These are phyloP conservation scores for Schizothecium vesticola DNA, from an alignment of 495 filamentous ascomycete genomes.

Conservation along the genomic window DNA sequence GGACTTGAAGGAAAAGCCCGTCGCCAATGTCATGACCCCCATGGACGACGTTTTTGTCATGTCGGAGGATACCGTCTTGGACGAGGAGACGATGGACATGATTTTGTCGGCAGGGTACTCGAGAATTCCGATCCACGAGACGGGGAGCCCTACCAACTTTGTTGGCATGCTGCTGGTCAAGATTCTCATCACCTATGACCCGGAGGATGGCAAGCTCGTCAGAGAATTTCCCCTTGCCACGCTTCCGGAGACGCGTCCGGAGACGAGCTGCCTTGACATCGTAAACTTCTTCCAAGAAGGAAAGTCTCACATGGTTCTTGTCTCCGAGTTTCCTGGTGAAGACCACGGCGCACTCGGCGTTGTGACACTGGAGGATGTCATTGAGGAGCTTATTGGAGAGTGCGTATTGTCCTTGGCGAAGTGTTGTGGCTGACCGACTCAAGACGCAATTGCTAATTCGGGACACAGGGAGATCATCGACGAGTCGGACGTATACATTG, in stretches of 20 bases:
- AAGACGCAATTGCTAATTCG: constrained; percentile 9
- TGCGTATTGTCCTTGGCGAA: constrained; percentile 42
- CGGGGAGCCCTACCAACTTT: constrained; percentile 79
- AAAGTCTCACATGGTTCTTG: constrained; percentile 97
- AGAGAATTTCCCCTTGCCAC: constrained; percentile 89
- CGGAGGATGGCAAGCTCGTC: constrained; percentile 80
- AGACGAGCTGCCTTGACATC: constrained; percentile 95
- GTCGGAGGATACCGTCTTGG: constrained; percentile 83
- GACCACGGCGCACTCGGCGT: constrained; percentile 87
- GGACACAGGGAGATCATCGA: constrained; percentile 60
- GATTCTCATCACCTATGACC: constrained; percentile 97
- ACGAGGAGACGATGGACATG: constrained; percentile 85
- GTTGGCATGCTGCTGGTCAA: constrained; percentile 97
- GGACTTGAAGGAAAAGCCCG: constrained; percentile 92
- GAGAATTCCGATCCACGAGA: constrained; percentile 86
- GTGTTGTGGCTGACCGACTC: background rate
- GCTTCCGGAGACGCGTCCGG: constrained; percentile 86
- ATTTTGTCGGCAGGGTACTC: constrained; percentile 93
- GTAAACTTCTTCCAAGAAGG: constrained; percentile 99
- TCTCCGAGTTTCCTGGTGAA: constrained; percentile 83
- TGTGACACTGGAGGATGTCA: constrained; percentile 94
- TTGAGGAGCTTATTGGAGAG: constrained; percentile 97
- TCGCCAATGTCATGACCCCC: constrained; percentile 94
- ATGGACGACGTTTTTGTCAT: constrained; percentile 96
- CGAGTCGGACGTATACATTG: constrained; percentile 93